Conservation (phyloP, 805 yeast species). For the Ascoidea rubescens region DNA sequence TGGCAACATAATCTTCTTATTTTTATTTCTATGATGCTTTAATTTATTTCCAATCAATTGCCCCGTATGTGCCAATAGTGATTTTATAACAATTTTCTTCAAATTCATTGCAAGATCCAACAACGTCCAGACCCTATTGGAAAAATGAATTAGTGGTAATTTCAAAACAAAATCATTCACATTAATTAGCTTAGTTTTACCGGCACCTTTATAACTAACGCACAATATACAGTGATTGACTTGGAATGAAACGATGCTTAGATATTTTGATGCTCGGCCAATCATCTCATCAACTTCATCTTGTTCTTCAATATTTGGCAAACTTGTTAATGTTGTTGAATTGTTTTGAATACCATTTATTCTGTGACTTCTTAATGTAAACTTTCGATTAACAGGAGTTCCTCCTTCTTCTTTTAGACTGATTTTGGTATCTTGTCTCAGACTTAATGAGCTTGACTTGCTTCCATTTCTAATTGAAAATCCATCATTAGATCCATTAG, state of each 20-base stretch:
- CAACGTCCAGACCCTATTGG: conserved; percentile 57
- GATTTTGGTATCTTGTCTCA: neutral
- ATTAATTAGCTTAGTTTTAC: conserved; percentile 54
- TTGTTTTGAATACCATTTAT: neutral
- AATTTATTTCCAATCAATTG: conserved; percentile 69
- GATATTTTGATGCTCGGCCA: conserved; percentile 54
- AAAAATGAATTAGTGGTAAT: conserved; percentile 46
- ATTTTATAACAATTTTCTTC: conserved; percentile 47
- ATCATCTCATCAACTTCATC: conserved; percentile 51
- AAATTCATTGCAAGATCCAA: conserved; percentile 51
- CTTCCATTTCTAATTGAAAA: neutral
- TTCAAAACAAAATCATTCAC: conserved; percentile 58
- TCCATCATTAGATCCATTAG: neutral
- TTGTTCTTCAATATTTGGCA: conserved; percentile 6
- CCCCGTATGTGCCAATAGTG: conserved; percentile 55
- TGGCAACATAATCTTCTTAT: conserved; percentile 11
- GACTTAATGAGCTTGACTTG: neutral
- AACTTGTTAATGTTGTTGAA: neutral
- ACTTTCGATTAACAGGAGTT: conserved; percentile 1
- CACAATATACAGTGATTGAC: conserved; percentile 38
- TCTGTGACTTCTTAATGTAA: conserved; percentile 1
- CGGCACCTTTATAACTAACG: conserved; percentile 68
- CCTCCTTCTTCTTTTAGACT: conserved; percentile 6
- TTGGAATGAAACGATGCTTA: conserved; percentile 49
- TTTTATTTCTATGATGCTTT: conserved; percentile 19